These are phyloP conservation scores for Albophoma yamanashiensis DNA, from an alignment of 2,329 filamentous ascomycete species.

Conservation along the genomic window DNA sequence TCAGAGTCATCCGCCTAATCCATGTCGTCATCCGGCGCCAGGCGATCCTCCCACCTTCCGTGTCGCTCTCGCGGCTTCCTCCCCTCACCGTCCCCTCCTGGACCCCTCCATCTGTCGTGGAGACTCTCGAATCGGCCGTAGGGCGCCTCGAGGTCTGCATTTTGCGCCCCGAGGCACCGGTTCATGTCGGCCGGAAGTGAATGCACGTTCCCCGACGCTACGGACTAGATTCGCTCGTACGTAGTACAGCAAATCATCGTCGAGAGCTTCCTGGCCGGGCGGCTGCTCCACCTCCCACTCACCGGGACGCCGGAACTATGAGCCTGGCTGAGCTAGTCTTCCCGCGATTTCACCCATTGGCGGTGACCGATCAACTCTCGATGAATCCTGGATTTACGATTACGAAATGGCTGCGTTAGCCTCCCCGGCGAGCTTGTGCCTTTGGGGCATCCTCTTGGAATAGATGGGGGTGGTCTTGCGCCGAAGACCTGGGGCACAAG, in stretches of 20 bases:
- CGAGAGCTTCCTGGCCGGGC: neutral
- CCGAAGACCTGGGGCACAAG: neutral
- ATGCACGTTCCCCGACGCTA: neutral
- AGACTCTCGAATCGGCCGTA: neutral
- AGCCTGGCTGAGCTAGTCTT: neutral
- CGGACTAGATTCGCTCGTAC: neutral
- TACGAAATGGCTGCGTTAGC: neutral
- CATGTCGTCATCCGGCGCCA: neutral
- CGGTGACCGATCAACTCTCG: neutral
- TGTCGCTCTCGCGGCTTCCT: neutral
- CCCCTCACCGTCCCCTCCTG: neutral
- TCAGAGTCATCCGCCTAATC: neutral
- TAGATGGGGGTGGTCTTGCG: neutral
- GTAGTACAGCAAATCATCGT: neutral
- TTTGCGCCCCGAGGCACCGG: neutral
- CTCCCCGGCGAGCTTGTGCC: neutral
- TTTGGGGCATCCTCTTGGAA: neutral
- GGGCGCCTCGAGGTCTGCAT: neutral
- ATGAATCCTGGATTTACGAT: neutral
- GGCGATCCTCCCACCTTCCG: neutral
- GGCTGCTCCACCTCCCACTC: neutral
- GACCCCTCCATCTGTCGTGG: neutral
- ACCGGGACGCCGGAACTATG: neutral
- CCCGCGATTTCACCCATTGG: neutral
- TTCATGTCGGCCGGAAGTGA: neutral